Percentiles rank a stretch among this genome's conserved stretches.
Evolutionary conservation across 2,329 filamentous ascomycete species (phyloP).

Genomic region (Colletotrichum sp.): DNA sequence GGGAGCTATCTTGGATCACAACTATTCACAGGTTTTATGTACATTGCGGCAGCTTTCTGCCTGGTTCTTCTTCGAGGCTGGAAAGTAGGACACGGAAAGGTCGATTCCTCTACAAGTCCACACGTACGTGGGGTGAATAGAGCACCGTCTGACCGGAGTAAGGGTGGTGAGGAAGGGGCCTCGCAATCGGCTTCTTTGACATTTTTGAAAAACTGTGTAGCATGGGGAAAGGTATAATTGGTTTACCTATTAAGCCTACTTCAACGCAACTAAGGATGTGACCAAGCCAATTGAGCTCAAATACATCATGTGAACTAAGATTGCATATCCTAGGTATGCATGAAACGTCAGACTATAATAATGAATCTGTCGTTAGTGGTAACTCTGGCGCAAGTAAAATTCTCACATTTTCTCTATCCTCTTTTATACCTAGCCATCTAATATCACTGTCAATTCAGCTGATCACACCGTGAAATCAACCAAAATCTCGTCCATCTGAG

Average conservation of each 20-base stretch:
- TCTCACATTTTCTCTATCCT: neutral
- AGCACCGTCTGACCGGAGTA: neutral
- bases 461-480: neutral
- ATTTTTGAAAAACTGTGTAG: neutral
- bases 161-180: neutral
- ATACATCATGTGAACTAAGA: neutral
- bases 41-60: slow-evolving; percentile 26
- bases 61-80: slow-evolving; percentile 2
- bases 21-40: neutral
- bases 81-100: neutral
- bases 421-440: neutral
- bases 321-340: no score
- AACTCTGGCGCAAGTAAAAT: neutral
- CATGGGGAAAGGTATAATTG: neutral
- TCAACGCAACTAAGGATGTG: no score
- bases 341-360: no score
- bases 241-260: neutral
- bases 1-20: neutral
- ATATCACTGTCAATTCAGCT: no score
- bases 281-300: neutral
- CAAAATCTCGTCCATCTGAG: neutral
- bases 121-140: fast-evolving
- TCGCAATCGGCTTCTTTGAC: neutral
- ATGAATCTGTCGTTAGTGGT: neutral
- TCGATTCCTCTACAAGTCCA: neutral